Evolutionary conservation across 768 basidiomycete species (phyloP), one percentile per base, ranked within the genome.

Genomic region (Cubamyces lactineus): DNA sequence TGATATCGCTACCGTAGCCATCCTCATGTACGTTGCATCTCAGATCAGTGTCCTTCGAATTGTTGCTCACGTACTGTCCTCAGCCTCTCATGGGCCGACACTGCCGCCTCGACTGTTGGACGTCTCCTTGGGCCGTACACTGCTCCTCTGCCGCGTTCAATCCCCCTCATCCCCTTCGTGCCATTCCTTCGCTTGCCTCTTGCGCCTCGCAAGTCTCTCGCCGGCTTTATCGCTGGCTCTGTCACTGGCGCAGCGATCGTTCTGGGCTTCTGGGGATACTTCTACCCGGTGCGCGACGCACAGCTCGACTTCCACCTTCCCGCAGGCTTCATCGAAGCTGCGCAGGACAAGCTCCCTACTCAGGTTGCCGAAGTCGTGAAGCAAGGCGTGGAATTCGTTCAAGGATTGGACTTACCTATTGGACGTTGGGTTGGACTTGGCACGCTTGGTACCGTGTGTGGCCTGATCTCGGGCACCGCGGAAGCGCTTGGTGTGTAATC

Each of bases 21-120:
- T 97, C 66, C 81, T 96, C 66, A 92, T 94, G 94, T 92, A 72
- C 68, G 90, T 81, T 58, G 28, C 46, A 21, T 53, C 49, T 26
- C 56, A 34, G 62, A 48, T 40, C 46, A n/a, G 30, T 54, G 38
- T 39, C 47, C 30, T 57, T 21, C 60, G 50, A 48, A 47, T 54
- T 65, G 45, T n/a, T 19, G 45, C 53, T 42, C 42, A 53, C 26
- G n/a, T 53, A 11, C 23, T 21, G 39, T 23, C 30, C 24, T 39
- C 53, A 96, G 94, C 63, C 86, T 97, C 50, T 94, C 94, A 34
- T 97, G 95, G 95, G 94, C 93, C 0, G 95, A 97, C 74, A 96
- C 95, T 1, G 87, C 94, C 17, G 95, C 95, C 5, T 96, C 95
- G 11, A 96, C 92, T 13, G 79, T 96, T 65, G 95, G 95, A 46